phyloP scores from a whole-genome alignment of 805 yeast genomes.

The Priceomyces castillae region DNA sequence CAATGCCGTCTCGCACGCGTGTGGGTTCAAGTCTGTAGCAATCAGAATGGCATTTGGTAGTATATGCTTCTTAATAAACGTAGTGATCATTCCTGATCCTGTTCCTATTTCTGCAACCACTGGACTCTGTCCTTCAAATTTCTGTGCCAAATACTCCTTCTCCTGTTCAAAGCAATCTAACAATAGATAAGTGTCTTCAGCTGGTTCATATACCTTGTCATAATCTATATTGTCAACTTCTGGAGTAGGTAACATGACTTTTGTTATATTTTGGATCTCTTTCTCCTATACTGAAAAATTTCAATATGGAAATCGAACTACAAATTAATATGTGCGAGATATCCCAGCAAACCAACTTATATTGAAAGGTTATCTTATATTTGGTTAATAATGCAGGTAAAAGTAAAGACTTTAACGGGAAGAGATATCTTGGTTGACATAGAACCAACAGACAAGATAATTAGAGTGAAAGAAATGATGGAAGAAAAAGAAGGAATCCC shows the following conservation, averaged over 20 bases:
- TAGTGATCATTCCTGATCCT: conserved; percentile 86
- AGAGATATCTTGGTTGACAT: conserved; percentile 78
- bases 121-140: conserved; percentile 33
- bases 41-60: conserved; percentile 51
- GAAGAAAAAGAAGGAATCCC: conserved; percentile 98
- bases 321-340: not conserved
- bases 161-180: conserved; percentile 77
- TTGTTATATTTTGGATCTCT: not conserved
- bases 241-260: conserved; percentile 84
- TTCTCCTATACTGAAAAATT: not conserved
- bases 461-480: conserved; percentile 81
- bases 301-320: not conserved
- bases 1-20: conserved; percentile 55
- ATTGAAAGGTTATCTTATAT: not conserved
- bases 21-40: conserved; percentile 79
- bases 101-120: conserved; percentile 82
- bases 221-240: conserved; percentile 51
- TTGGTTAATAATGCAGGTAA: conserved; percentile 57
- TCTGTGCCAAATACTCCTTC: conserved; percentile 26
- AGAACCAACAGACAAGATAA: conserved; percentile 64
- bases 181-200: conserved; percentile 86
- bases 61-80: conserved; percentile 65
- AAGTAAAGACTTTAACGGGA: conserved; percentile 77
- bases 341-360: not conserved
- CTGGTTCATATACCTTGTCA: conserved; percentile 86